phyloP scores from a whole-genome alignment of 495 filamentous ascomycete species.

The Thozetella sp. region DNA sequence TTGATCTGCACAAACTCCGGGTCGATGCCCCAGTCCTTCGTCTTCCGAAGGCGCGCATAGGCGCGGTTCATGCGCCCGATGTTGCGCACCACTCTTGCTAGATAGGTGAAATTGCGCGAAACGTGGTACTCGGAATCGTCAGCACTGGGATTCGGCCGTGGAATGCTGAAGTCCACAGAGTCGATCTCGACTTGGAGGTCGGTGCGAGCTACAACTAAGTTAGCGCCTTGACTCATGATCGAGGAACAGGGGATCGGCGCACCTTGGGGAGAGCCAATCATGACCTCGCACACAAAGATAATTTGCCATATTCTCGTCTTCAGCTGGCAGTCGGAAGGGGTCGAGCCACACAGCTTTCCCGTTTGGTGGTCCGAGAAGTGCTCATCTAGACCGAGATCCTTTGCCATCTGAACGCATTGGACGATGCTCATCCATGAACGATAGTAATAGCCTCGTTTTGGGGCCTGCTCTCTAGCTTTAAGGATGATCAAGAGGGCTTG shows the following conservation, averaged over 20 bases:
- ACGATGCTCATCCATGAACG: slow-evolving; percentile 98
- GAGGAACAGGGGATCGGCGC: slow-evolving; percentile 13
- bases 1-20: slow-evolving; percentile 81
- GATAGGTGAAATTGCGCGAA: slow-evolving; percentile 81
- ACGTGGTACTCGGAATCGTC: slow-evolving; percentile 79
- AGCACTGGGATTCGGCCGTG: slow-evolving; percentile 60
- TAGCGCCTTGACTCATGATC: slow-evolving; percentile 13
- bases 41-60: slow-evolving; percentile 77
- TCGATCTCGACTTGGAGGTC: slow-evolving; percentile 77
- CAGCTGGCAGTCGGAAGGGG: slow-evolving; percentile 73
- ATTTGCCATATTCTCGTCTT: slow-evolving; percentile 92
- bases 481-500: slow-evolving; percentile 87
- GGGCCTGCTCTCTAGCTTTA: slow-evolving; percentile 89
- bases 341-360: slow-evolving; percentile 68
- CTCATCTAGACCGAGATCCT: slow-evolving; percentile 89
- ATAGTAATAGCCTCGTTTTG: slow-evolving; percentile 95
- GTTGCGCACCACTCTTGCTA: slow-evolving; percentile 75
- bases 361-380: slow-evolving; percentile 78
- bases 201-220: slow-evolving; percentile 65
- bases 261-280: slow-evolving; percentile 97
- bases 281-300: slow-evolving; percentile 82
- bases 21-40: slow-evolving; percentile 88
- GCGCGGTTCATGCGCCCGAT: slow-evolving; percentile 76
- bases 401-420: slow-evolving; percentile 87
- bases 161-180: slow-evolving; percentile 76